Conservation (phyloP, 179 eudicot species). For the Drosera spatulata region DNA sequence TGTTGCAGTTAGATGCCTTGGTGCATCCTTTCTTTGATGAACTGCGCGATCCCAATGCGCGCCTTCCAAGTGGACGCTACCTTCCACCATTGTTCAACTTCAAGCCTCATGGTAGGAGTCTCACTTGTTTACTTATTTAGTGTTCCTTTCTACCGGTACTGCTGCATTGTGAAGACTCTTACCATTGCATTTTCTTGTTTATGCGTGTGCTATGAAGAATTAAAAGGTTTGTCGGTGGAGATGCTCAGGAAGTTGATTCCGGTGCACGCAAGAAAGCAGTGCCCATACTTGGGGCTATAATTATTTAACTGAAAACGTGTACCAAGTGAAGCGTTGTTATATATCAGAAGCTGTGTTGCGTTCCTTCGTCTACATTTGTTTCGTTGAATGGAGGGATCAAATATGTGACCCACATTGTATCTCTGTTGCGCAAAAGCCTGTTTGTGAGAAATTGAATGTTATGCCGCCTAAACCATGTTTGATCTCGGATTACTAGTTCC, state of each 20-base stretch:
- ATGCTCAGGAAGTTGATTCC: slow-evolving; percentile 35
- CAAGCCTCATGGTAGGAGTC: slow-evolving; percentile 10
- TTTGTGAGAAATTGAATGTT: no score
- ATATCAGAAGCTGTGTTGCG: background rate
- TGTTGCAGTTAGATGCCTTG: slow-evolving; percentile 50
- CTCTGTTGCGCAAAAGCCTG: no score
- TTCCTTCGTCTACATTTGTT: no score
- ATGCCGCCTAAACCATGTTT: no score
- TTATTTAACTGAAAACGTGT: background rate
- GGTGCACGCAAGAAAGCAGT: slow-evolving; percentile 41
- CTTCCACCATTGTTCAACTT: slow-evolving; percentile 57
- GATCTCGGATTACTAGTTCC: no score
- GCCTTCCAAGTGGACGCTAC: slow-evolving; percentile 53
- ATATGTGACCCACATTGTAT: no score
- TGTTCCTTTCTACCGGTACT: no score
- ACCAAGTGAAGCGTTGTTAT: background rate
- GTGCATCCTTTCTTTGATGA: slow-evolving; percentile 61
- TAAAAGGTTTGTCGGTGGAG: slow-evolving; percentile 37
- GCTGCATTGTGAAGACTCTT: no score
- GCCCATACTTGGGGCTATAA: slow-evolving; percentile 18
- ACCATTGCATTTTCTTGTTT: no score
- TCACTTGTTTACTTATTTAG: no score
- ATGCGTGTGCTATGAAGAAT: slow-evolving; percentile 15
- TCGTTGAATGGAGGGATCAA: no score
- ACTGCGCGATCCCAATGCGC: slow-evolving; percentile 52